Percentiles rank a stretch among this genome's conserved stretches.
These are phyloP conservation scores for Didymella sp. DNA, from an alignment of 2,329 filamentous ascomycete species.

Conservation along the genomic window DNA sequence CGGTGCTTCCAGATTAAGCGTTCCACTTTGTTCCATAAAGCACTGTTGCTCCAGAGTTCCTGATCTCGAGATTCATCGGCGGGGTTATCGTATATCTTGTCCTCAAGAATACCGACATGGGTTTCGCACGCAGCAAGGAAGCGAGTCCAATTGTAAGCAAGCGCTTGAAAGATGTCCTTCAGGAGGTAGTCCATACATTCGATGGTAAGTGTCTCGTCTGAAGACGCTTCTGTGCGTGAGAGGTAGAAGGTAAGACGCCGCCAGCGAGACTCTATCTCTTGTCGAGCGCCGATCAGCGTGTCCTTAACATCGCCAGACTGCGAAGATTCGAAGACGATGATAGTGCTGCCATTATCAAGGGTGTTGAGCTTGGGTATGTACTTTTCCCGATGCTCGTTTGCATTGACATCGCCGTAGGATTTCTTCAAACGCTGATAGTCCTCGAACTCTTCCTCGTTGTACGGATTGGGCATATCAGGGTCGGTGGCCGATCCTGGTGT, in stretches of 20 bases:
- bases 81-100: slow-evolving; percentile 60
- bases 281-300: slow-evolving; percentile 58
- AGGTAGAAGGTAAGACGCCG: slow-evolving; percentile 60
- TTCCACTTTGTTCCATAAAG: slow-evolving; percentile 60
- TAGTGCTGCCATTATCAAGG: slow-evolving; percentile 58
- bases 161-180: slow-evolving; percentile 58
- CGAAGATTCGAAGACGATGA: slow-evolving; percentile 62
- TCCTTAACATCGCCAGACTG: slow-evolving; percentile 57
- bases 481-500: slow-evolving; percentile 48
- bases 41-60: slow-evolving; percentile 60
- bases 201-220: slow-evolving; percentile 52
- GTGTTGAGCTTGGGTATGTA: slow-evolving; percentile 53
- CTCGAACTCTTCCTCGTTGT: slow-evolving; percentile 48
- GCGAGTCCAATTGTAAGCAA: slow-evolving; percentile 55
- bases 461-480: slow-evolving; percentile 56
- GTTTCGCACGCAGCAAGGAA: slow-evolving; percentile 56
- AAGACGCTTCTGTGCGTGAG: slow-evolving; percentile 34
- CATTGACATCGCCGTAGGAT: slow-evolving; percentile 39
- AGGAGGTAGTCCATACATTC: slow-evolving; percentile 61
- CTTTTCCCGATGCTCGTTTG: slow-evolving; percentile 39
- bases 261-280: slow-evolving; percentile 62
- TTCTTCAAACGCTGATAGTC: slow-evolving; percentile 44
- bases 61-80: slow-evolving; percentile 61
- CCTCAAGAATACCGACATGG: slow-evolving; percentile 57
- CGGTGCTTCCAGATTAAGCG: slow-evolving; percentile 60